A percentile compares a stretch with the other conserved stretches of the same genome.
Evolutionary conservation across 2,329 filamentous ascomycete species (phyloP).

Genomic region (Aspergillus tanneri): DNA sequence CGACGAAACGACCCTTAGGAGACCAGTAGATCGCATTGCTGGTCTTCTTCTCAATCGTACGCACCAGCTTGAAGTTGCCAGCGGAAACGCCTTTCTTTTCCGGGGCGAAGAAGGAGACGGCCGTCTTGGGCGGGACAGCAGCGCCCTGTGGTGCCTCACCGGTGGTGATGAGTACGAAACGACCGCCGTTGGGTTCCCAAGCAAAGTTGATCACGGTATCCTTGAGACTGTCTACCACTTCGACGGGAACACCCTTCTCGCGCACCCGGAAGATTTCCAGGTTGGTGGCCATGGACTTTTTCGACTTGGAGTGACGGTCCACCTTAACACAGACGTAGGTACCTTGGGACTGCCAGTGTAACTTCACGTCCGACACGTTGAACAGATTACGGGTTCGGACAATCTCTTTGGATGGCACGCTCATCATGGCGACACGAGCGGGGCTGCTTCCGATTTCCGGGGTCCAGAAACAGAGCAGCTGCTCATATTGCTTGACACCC

Average conservation of each 20-base stretch:
- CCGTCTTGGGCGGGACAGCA: conserved; percentile 87
- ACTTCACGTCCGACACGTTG: conserved; percentile 94
- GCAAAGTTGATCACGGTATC: conserved; percentile 99
- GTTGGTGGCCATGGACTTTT: conserved; percentile 95
- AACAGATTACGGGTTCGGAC: conserved; percentile 95
- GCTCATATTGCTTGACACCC: conserved; percentile 86
- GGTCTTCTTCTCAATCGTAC: conserved; percentile 97
- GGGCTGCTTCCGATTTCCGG: conserved; percentile 97
- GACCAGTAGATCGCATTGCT: conserved; percentile 99
- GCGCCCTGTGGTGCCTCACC: conserved; percentile 76
- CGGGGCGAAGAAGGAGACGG: conserved; percentile 93
- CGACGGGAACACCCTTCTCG: conserved; percentile 97
- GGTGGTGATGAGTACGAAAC: conserved; percentile 95
- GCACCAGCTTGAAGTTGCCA: conserved; percentile 95
- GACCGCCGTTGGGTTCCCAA: conserved; percentile 97
- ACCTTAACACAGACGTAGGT: conserved; percentile 98
- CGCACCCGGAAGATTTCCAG: conserved; percentile 96
- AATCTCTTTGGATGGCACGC: conserved; percentile 89
- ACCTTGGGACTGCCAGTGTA: conserved; percentile 97
- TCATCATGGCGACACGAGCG: conserved; percentile 95
- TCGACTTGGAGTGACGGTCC: conserved; percentile 96
- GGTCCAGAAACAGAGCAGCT: conserved; percentile 98
- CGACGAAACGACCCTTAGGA: conserved; percentile 88
- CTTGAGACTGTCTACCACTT: conserved; percentile 96
- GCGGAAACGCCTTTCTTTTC: conserved; percentile 85